phyloP scores from a whole-genome alignment of 306 rosid genomes.

The Castanopsis chinensis region DNA sequence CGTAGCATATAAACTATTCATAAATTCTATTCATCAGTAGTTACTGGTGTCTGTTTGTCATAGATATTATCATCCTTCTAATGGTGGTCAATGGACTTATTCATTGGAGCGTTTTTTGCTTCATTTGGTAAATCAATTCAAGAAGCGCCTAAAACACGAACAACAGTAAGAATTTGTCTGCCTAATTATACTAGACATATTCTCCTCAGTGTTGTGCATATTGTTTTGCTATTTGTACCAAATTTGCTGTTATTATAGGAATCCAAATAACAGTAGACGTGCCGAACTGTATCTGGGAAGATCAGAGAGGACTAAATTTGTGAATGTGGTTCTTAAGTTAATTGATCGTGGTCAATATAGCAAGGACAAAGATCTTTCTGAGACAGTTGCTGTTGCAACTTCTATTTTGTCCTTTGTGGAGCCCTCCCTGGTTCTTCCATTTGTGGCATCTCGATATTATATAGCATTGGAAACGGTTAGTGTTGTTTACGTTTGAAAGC shows the following conservation, averaged over 20 bases:
- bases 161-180: constrained; percentile 58
- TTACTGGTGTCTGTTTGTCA: constrained; percentile 18
- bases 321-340: constrained; percentile 73
- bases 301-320: constrained; percentile 82
- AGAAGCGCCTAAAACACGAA: constrained; percentile 82
- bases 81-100: constrained; percentile 98
- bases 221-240: constrained; percentile 33
- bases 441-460: constrained; percentile 92
- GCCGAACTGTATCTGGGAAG: constrained; percentile 61
- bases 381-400: constrained; percentile 91
- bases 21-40: constrained; percentile 11
- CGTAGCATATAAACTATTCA: constrained; percentile 6
- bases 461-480: constrained; percentile 99
- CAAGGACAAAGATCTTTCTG: constrained; percentile 94
- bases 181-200: constrained; percentile 11
- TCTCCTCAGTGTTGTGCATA: constrained; percentile 10
- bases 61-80: constrained; percentile 98
- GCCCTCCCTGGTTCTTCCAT: constrained; percentile 86
- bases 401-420: constrained; percentile 90
- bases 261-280: constrained; percentile 33
- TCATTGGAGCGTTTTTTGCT: constrained; percentile 76
- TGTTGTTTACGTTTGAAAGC: constrained; percentile 30
- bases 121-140: constrained; percentile 80
- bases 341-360: constrained; percentile 99
- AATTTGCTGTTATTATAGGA: constrained; percentile 51